Evolutionary conservation across 352 stramenopile species (phyloP).

Genomic region (Phytophthora meadii): DNA sequence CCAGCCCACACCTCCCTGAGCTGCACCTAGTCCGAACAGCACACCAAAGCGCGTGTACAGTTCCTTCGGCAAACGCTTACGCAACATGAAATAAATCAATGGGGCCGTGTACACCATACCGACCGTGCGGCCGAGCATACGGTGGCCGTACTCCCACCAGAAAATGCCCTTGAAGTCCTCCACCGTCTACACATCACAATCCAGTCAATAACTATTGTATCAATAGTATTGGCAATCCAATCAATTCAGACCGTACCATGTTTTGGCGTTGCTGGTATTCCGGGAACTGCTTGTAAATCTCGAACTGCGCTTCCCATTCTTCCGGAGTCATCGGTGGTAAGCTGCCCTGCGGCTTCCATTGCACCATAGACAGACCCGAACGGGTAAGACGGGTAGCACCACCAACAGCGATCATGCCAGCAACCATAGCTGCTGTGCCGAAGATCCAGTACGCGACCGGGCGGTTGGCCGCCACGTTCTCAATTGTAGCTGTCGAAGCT

Average conservation of each 20-base stretch:
- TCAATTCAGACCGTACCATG: constrained; percentile 56
- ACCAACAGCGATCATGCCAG: constrained; percentile 97
- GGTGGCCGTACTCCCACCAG: constrained; percentile 96
- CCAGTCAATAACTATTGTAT: constrained; percentile 9
- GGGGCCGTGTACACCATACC: constrained; percentile 94
- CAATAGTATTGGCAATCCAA: constrained; percentile 1
- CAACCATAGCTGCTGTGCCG: constrained; percentile 93
- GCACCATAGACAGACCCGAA: constrained; percentile 97
- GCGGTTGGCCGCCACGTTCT: constrained; percentile 86
- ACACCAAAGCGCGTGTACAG: constrained; percentile 73
- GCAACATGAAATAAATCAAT: constrained; percentile 93
- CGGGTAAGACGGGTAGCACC: constrained; percentile 97
- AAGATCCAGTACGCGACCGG: constrained; percentile 96
- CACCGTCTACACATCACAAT: constrained; percentile 76
- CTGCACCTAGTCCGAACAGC: constrained; percentile 69
- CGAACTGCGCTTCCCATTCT: constrained; percentile 97
- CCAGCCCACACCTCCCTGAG: constrained; percentile 94
- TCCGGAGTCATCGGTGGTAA: constrained; percentile 91
- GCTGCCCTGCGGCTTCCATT: constrained; percentile 96
- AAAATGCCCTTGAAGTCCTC: constrained; percentile 99
- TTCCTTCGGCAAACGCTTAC: constrained; percentile 80
- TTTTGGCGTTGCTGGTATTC: constrained; percentile 97
- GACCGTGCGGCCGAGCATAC: constrained; percentile 97
- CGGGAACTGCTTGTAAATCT: constrained; percentile 98
- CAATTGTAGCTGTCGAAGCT: constrained; percentile 64